phyloP scores from a whole-genome alignment of 2,329 filamentous ascomycete species.

The Triangularia verruculosa region DNA sequence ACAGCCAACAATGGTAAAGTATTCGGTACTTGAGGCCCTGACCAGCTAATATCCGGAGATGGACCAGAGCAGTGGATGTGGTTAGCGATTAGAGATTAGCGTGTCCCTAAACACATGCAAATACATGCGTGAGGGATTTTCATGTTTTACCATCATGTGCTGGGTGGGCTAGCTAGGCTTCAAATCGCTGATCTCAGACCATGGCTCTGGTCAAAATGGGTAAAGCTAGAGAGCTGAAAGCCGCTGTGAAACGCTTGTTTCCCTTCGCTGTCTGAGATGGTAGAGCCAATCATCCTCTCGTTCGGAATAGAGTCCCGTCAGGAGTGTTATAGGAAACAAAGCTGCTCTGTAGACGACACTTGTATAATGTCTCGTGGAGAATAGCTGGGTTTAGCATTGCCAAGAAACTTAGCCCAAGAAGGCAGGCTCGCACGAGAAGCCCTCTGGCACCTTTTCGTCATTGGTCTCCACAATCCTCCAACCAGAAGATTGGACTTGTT shows the following conservation, averaged over 20 bases:
- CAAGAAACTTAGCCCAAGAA: not conserved
- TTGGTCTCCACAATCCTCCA: not conserved
- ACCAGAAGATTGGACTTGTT: not conserved
- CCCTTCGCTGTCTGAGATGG: not conserved
- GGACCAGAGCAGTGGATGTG: not conserved
- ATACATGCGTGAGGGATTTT: not conserved
- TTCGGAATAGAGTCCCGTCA: not conserved
- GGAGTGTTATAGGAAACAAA: no score
- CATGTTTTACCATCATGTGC: not conserved
- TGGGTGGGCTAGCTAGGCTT: not conserved
- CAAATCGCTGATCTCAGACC: not conserved
- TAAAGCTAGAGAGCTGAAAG: not conserved
- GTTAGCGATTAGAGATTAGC: not conserved
- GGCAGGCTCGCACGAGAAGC: not conserved
- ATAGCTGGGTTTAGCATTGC: not conserved
- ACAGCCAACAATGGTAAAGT: not conserved
- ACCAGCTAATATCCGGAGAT: not conserved
- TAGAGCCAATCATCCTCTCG: not conserved
- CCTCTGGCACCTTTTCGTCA: not conserved
- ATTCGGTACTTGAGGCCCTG: not conserved
- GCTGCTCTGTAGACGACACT: no score
- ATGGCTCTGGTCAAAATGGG: not conserved
- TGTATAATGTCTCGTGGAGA: not conserved
- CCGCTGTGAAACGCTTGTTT: not conserved
- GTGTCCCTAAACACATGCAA: not conserved